These are phyloP conservation scores for Talaromyces proteolyticus DNA, from an alignment of 495 filamentous ascomycete genomes.

Conservation along the genomic window DNA sequence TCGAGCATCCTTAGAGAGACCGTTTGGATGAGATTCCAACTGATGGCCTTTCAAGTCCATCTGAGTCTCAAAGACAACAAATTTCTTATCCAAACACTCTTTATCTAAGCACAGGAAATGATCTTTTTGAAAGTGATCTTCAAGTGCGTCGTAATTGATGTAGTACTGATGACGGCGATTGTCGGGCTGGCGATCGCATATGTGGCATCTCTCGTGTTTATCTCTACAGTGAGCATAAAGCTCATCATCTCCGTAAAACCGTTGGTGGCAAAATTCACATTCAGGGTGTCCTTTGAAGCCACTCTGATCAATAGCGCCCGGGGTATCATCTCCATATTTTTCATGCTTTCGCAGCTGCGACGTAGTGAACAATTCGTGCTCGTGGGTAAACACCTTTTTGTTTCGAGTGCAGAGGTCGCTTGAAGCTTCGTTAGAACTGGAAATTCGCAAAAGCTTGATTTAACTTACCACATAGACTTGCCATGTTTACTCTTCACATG, in stretches of 20 bases:
- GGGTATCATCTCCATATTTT: slow-evolving; percentile 83
- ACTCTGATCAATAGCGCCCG: slow-evolving; percentile 85
- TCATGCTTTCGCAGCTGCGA: slow-evolving; percentile 81
- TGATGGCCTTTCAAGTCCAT: slow-evolving; percentile 91
- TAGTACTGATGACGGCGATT: slow-evolving; percentile 81
- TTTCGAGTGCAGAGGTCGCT: slow-evolving; percentile 86
- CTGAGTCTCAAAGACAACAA: slow-evolving; percentile 92
- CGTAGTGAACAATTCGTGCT: slow-evolving; percentile 89
- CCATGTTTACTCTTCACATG: slow-evolving; percentile 79
- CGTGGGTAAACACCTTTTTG: slow-evolving; percentile 98
- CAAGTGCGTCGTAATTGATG: slow-evolving; percentile 74
- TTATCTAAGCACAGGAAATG: slow-evolving; percentile 81
- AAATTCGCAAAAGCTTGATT: background rate
- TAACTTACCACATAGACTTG: slow-evolving; percentile 77
- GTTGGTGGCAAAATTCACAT: slow-evolving; percentile 83
- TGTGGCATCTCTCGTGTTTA: slow-evolving; percentile 89
- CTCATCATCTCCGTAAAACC: slow-evolving; percentile 96
- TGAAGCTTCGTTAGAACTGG: too few relatives aligned
- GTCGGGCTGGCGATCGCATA: slow-evolving; percentile 74
- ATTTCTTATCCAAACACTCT: slow-evolving; percentile 94
- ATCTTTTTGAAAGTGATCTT: slow-evolving; percentile 77
- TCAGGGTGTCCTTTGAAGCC: slow-evolving; percentile 96
- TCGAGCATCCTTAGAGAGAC: slow-evolving; percentile 74
- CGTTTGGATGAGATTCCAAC: slow-evolving; percentile 67
- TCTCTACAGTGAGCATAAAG: slow-evolving; percentile 87